Evolutionary conservation across 2,329 filamentous ascomycete species (phyloP), one percentile per base, ranked within the genome.

Genomic region (Pseudogymnoascus sp.): DNA sequence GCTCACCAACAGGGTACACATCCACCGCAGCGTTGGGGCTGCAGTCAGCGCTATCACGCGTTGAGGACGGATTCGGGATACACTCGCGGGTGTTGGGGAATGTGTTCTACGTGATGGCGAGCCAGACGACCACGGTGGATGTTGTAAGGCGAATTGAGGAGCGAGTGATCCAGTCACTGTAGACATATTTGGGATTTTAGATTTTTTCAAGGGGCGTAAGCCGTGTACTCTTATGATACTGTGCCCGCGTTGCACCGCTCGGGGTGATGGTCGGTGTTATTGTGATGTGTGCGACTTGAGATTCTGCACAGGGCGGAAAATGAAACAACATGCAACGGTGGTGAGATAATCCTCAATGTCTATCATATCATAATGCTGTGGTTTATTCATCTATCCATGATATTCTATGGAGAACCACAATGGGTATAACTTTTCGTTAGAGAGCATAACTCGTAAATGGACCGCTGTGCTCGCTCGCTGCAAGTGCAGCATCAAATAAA

Each of bases 41-140:
- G 0, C 78, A 80, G 52, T 70, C 72, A 1, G 68, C 67, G 25
- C 67, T 82, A 1, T 62, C 71, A 18, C 21, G 59, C 0, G 64
- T 61, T 5, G 37, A 39, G 2, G 68, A 7, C 0, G 67, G 65
- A 0, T 72, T 70, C 25, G 82, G 81, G 59, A 74, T 83, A 5
- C 82, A 85, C 62, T 78, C 76, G 2, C 72, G 83, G 5, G 80
- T 84, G 1, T 67, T 85, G 39, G 83, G 82, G 0, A 84, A 85
- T 66, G 81, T 85, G 0, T 69, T 85, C 6, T 85, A 85, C 68
- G 64, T 85, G 35, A 85, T 85, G 82, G 75, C 80, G 0, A 76
- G 81, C 55, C 81, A 83, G 66, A 79, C 72, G 31, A 73, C 27
- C 10, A 55, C 27, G n/a, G 27, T 55, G 4, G 27, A 55, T 55